These are phyloP conservation scores for Elongisporangium senticosum DNA, from an alignment of 352 stramenopile species.

Conservation along the genomic window DNA sequence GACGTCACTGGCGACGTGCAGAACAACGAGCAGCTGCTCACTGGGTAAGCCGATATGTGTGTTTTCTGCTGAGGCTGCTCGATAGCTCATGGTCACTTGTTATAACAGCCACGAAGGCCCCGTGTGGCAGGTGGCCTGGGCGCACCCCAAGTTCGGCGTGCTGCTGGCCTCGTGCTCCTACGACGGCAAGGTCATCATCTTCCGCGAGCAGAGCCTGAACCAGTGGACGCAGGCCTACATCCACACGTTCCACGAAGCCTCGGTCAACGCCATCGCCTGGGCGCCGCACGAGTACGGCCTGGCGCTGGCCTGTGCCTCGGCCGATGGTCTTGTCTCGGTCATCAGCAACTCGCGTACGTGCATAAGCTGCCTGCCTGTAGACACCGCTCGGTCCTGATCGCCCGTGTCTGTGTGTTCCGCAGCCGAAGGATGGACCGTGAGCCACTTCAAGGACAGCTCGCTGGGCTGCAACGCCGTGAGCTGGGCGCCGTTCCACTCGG, in stretches of 20 bases:
- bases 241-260: conserved; percentile 83
- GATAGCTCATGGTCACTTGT: background rate
- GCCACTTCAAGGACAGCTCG: conserved; percentile 92
- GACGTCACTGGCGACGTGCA: conserved; percentile 90
- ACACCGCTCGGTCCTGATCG: conserved; percentile 6
- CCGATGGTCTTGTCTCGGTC: conserved; percentile 93
- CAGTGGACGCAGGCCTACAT: conserved; percentile 93
- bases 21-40: conserved; percentile 86
- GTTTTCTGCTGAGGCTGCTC: background rate
- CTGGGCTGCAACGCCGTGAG: conserved; percentile 96
- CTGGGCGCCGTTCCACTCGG: conserved; percentile 91
- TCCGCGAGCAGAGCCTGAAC: conserved; percentile 90
- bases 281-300: conserved; percentile 96
- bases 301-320: conserved; percentile 90
- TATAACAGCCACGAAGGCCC: conserved; percentile 91
- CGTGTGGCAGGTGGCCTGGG: conserved; percentile 98
- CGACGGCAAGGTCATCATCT: conserved; percentile 97
- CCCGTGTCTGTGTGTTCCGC: conserved; percentile 6
- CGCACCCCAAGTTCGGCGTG: conserved; percentile 96
- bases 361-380: conserved; percentile 1
- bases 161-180: conserved; percentile 97
- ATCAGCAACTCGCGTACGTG: conserved; percentile 71
- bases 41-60: conserved; percentile 37
- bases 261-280: conserved; percentile 96
- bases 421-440: conserved; percentile 87